Conservation (phyloP, 768 basidiomycete genomes). For the Lactifluus hygrophoroides region DNA sequence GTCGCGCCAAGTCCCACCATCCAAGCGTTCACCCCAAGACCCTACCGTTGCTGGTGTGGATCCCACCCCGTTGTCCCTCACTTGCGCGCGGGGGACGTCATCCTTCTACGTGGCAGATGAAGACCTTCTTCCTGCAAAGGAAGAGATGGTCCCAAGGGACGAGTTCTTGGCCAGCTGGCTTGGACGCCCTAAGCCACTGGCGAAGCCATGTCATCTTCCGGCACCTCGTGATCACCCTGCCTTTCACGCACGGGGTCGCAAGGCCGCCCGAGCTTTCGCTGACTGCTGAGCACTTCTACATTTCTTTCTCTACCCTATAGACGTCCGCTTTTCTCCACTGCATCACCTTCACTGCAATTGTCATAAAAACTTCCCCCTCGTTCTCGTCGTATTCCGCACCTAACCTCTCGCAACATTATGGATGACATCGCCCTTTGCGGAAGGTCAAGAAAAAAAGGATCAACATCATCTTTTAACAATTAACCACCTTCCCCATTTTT, state of each 20-base stretch:
- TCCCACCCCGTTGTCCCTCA: not conserved
- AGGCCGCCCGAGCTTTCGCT: constrained; percentile 28
- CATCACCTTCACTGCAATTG: constrained; percentile 1
- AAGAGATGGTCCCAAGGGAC: not conserved
- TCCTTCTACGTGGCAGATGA: constrained; percentile 21
- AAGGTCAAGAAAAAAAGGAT: constrained; percentile 16
- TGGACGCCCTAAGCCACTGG: not conserved
- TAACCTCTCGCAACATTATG: not conserved
- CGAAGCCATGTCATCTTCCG: not conserved
- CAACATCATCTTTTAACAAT: not conserved
- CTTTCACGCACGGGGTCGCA: constrained; percentile 37
- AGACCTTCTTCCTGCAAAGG: constrained; percentile 14
- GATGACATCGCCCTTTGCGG: constrained; percentile 4
- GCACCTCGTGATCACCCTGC: constrained; percentile 27
- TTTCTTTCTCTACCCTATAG: constrained; percentile 6
- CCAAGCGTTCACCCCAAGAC: constrained; percentile 9
- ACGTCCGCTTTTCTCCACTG: constrained; percentile 9
- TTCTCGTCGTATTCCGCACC: constrained; percentile 1
- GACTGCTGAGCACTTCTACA: constrained; percentile 25
- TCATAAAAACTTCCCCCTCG: constrained; percentile 6
- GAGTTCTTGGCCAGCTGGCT: constrained; percentile 9
- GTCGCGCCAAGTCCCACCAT: constrained; percentile 3
- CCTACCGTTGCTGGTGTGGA: constrained; percentile 12
- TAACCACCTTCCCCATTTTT: not conserved
- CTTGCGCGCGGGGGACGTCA: constrained; percentile 9